Conservation (phyloP, 768 basidiomycete species). For the Hypsizygus marmoreus region DNA sequence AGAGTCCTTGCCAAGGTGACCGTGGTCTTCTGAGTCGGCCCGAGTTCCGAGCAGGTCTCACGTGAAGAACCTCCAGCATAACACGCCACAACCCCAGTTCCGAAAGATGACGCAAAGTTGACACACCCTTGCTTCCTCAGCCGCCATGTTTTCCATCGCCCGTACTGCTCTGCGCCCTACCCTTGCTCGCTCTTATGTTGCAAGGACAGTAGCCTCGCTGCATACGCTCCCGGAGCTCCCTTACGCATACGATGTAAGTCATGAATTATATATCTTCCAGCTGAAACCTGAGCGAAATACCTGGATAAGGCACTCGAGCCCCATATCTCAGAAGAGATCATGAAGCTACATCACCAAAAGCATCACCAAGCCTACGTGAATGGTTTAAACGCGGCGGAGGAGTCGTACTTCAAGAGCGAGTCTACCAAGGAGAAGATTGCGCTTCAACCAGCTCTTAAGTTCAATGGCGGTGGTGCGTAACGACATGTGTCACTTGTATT, state of each 20-base stretch:
- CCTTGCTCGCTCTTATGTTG: slow-evolving; percentile 45
- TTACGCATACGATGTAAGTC: slow-evolving; percentile 73
- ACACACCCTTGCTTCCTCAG: background rate
- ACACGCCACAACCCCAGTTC: slow-evolving; percentile 11
- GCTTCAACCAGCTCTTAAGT: slow-evolving; percentile 91
- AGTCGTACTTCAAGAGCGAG: slow-evolving; percentile 65
- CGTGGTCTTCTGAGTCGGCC: too few relatives aligned
- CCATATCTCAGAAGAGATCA: slow-evolving; percentile 87
- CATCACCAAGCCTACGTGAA: slow-evolving; percentile 94
- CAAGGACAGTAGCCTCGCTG: slow-evolving; percentile 44
- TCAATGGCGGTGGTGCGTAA: slow-evolving; percentile 87
- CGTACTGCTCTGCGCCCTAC: slow-evolving; percentile 45
- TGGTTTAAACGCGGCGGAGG: slow-evolving; percentile 91
- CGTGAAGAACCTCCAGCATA: background rate
- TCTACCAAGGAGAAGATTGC: slow-evolving; percentile 77
- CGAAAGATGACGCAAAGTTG: slow-evolving; percentile 18
- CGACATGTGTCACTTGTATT: background rate
- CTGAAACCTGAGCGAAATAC: background rate
- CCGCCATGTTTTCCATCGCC: slow-evolving; percentile 51
- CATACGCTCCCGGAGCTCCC: slow-evolving; percentile 82
- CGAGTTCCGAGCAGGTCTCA: too few relatives aligned
- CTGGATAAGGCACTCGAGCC: slow-evolving; percentile 80
- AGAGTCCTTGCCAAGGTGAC: too few relatives aligned
- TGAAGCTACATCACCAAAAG: slow-evolving; percentile 91
- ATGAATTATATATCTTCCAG: background rate